Evolutionary conservation across 1,284 basidiomycete species (phyloP), one percentile per base, ranked within the genome.

Genomic region (Leccinum solheimii): DNA sequence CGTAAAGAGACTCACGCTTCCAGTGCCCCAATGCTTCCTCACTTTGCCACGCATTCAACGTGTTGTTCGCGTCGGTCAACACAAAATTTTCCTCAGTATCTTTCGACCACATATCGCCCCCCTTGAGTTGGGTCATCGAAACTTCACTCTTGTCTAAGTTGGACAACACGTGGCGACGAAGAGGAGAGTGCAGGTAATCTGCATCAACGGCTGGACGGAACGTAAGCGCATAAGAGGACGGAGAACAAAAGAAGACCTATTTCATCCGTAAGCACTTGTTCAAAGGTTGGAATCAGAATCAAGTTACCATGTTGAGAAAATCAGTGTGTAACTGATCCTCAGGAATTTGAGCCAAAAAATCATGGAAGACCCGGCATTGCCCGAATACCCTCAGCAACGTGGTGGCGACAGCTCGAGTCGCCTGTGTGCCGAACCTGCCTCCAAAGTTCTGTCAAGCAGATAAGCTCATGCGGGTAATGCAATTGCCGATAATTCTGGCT

Each of bases 341-440:
- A 0, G 76, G 63, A 11, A 84, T 62, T 66, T 36, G 66, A 64
- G 21, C 75, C 50, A 85, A 72, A 10, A 80, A 76, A 73, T 97
- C 95, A 65, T 90, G 87, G 79, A 95, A 94, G 1, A 83, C 87
- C 21, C 93, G 85, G 72, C 95, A 97, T 67, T 85, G 82, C 1
- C 80, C 80, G 73, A 97, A 95, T 26, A 71, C 83, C 68, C 72
- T 80, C 65, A 79, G 75, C 3, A 97, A 74, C 0, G 95, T 97
- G 26, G 82, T 76, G 7, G 91, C 72, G 43, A 97, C 82, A 26
- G 89, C 82, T 58, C 80, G 82, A 0, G 90, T 84, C 0, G 92
- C 80, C 53, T 83, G 77, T 3, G 88, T 90, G 36, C 77, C 77
- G 14, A 90, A 72, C 52, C 80, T 74, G 11, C 94, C 95, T 3